Percentiles rank a stretch among this genome's conserved stretches.
phyloP scores from a whole-genome alignment of 2,329 filamentous ascomycete genomes.

The Diaporthe citriasiana region DNA sequence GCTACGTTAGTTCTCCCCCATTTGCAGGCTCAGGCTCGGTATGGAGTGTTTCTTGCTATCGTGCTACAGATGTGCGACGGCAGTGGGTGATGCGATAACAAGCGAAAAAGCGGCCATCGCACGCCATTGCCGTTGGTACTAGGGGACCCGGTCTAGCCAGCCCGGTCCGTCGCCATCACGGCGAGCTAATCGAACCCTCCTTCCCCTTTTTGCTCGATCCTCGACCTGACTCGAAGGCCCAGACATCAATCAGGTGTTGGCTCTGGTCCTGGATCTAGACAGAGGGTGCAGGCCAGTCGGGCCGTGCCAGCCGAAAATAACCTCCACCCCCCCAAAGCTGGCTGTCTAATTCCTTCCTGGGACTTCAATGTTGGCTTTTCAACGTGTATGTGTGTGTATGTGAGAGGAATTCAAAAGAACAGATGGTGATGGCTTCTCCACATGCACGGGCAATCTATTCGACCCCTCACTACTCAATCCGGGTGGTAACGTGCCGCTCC shows the following conservation, averaged over 20 bases:
- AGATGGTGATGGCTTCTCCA: conserved; percentile 4
- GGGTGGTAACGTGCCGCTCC: conserved; percentile 10
- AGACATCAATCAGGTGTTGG: background rate
- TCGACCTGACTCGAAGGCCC: background rate
- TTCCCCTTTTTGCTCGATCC: conserved; percentile 16
- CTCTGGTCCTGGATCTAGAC: background rate
- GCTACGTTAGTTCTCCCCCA: background rate
- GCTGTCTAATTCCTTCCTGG: background rate
- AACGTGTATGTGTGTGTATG: background rate
- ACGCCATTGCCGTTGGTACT: conserved; percentile 19
- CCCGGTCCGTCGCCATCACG: background rate
- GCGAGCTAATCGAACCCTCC: conserved; percentile 19
- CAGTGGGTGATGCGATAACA: conserved; percentile 17
- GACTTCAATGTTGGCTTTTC: background rate
- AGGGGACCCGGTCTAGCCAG: conserved; percentile 5
- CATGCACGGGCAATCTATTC: background rate
- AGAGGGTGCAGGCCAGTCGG: background rate
- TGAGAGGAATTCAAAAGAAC: background rate
- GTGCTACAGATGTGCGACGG: background rate
- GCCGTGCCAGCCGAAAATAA: background rate
- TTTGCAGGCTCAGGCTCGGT: conserved; percentile 10
- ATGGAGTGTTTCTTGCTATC: background rate
- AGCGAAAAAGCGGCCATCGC: conserved; percentile 24
- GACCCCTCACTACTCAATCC: conserved; percentile 1
- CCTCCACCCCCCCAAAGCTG: background rate